phyloP scores from a whole-genome alignment of 1,284 basidiomycete genomes.

The Microbotryum silenes-acaulis region DNA sequence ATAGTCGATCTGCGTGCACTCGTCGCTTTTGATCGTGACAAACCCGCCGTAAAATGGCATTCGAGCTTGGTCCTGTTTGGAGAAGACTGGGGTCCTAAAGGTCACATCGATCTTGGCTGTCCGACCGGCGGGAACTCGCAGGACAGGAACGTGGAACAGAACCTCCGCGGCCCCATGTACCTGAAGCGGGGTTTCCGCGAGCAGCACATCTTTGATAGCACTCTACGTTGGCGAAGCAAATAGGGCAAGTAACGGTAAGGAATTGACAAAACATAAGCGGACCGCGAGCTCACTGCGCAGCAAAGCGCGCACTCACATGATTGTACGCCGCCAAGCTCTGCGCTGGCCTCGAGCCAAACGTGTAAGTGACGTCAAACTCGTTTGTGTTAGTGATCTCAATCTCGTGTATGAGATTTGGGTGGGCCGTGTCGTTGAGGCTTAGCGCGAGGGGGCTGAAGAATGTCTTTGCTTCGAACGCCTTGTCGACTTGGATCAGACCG shows the following conservation, averaged over 20 bases:
- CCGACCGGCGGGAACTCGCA: slow-evolving; percentile 4
- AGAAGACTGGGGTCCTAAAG: slow-evolving; percentile 11
- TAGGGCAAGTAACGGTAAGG: too few species aligned
- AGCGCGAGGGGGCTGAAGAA: slow-evolving; percentile 54
- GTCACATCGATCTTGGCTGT: background rate
- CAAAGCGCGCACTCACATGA: too few species aligned
- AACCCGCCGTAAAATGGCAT: slow-evolving; percentile 32
- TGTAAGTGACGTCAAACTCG: slow-evolving; percentile 9
- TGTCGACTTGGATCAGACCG: slow-evolving; percentile 57
- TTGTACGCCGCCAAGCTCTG: slow-evolving; percentile 6
- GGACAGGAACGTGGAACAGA: too few species aligned
- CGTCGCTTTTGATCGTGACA: slow-evolving; percentile 8
- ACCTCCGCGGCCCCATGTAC: too few species aligned
- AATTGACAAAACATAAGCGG: too few species aligned
- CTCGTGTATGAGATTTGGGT: slow-evolving; percentile 47
- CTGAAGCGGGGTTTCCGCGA: background rate
- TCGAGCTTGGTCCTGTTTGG: background rate
- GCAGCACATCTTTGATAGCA: slow-evolving; percentile 12
- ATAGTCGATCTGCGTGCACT: too few species aligned
- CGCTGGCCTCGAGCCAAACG: background rate
- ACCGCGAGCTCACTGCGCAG: too few species aligned
- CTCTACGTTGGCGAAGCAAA: background rate
- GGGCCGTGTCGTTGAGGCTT: slow-evolving; percentile 60
- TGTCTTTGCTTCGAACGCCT: slow-evolving; percentile 53
- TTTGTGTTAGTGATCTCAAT: slow-evolving; percentile 38